These are phyloP conservation scores for Eutypella sp. DNA, from an alignment of 2,329 filamentous ascomycete genomes.

Conservation along the genomic window DNA sequence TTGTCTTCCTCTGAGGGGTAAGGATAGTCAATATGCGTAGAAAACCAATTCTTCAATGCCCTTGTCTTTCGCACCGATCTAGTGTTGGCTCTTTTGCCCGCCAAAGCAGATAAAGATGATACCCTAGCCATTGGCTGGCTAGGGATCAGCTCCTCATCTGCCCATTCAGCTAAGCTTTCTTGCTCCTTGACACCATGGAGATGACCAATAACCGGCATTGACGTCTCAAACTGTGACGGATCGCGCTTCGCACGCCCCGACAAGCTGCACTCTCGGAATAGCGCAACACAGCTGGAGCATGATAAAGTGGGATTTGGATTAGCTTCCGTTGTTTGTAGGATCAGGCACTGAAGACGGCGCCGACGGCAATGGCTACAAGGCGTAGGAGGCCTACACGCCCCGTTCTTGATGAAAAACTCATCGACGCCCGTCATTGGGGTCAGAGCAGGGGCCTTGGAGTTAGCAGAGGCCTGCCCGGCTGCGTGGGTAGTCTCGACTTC, in stretches of 20 bases:
- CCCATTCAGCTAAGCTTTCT: slow-evolving; percentile 4
- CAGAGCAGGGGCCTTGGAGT: not conserved
- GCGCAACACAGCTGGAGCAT: slow-evolving; percentile 46
- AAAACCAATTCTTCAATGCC: slow-evolving; percentile 41
- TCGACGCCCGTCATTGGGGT: slow-evolving; percentile 13
- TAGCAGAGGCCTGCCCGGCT: not conserved
- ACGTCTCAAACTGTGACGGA: slow-evolving; percentile 41
- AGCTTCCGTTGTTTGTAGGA: slow-evolving; percentile 39
- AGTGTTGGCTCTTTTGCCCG: slow-evolving; percentile 30
- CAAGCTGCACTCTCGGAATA: slow-evolving; percentile 46
- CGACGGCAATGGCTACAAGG: slow-evolving; percentile 41
- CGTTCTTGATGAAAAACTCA: slow-evolving; percentile 34
- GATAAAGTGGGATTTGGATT: slow-evolving; percentile 45
- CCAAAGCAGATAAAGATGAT: slow-evolving; percentile 6
- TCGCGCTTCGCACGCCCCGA: slow-evolving; percentile 39
- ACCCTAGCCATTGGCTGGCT: slow-evolving; percentile 5
- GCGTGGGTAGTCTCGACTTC: not conserved
- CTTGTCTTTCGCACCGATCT: slow-evolving; percentile 41
- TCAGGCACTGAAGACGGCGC: slow-evolving; percentile 42
- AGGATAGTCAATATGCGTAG: slow-evolving; percentile 38
- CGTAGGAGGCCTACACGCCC: slow-evolving; percentile 35
- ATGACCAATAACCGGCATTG: slow-evolving; percentile 41
- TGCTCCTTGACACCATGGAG: slow-evolving; percentile 44
- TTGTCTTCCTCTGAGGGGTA: slow-evolving; percentile 46
- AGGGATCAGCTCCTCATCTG: not conserved